Percentiles rank a stretch among this genome's conserved stretches.
Evolutionary conservation across 2,329 filamentous ascomycete genomes (phyloP).

Genomic region (Apiospora malaysiana): DNA sequence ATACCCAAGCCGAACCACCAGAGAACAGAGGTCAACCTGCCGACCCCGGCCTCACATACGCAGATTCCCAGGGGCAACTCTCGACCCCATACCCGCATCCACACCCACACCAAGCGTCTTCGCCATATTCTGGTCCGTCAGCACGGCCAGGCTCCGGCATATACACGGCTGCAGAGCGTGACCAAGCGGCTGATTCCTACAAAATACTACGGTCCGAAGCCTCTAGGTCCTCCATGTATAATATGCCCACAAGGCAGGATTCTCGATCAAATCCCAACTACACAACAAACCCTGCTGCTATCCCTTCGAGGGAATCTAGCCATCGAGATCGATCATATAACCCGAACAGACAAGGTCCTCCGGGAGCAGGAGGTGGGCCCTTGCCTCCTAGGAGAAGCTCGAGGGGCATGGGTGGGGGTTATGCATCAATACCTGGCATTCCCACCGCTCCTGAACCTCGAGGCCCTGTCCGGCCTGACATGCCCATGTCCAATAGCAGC

Average conservation of each 20-base stretch:
- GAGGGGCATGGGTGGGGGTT: conserved; percentile 68
- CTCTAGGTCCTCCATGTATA: conserved; percentile 62
- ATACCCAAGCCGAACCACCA: conserved; percentile 24
- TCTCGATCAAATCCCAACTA: conserved; percentile 67
- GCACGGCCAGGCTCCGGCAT: conserved; percentile 41
- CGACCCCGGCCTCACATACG: background rate
- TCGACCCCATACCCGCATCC: conserved; percentile 32
- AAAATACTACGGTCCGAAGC: conserved; percentile 62
- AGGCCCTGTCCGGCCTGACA: conserved; percentile 42
- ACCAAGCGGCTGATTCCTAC: conserved; percentile 43
- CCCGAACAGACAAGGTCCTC: conserved; percentile 52
- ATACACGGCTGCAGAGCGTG: conserved; percentile 39
- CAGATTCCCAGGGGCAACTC: conserved; percentile 24
- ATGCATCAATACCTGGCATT: conserved; percentile 52
- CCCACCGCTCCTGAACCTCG: conserved; percentile 42
- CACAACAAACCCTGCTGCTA: conserved; percentile 51
- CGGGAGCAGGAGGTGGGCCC: conserved; percentile 61
- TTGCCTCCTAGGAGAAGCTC: conserved; percentile 80
- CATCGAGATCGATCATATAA: conserved; percentile 73
- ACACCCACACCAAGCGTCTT: conserved; percentile 32
- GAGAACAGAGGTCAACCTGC: conserved; percentile 14
- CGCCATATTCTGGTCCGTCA: conserved; percentile 35
- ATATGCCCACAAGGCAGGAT: conserved; percentile 63
- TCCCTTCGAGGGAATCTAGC: conserved; percentile 72
- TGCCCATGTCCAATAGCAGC: conserved; percentile 61